Evolutionary conservation across 371 early-diverging fungal genomes (phyloP), one percentile per base, ranked within the genome.

Genomic region (Nematocida parisii): DNA sequence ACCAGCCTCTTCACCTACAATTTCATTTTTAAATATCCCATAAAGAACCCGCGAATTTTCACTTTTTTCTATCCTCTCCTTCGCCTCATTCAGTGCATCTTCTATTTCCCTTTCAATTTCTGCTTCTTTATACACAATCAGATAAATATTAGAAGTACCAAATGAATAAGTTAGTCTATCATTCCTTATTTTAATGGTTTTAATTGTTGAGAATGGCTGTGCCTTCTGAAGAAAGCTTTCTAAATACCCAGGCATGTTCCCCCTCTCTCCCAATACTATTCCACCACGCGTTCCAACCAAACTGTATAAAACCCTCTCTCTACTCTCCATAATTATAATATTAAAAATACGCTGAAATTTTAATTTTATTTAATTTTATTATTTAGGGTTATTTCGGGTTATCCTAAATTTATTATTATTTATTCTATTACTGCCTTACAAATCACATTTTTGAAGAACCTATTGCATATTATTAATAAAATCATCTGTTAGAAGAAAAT

Each of bases 251-350:
- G 80, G 80, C 42, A 9, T 42, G 7, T 5, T 18, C 27, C 80
- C 80, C 13, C 15, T 13, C 64, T 77, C 80, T 22, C 44, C 56
- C 45, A 73, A 20, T 4, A 77, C 71, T 13, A 77, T 33, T 4
- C 80, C 80, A 44, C 80, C 80, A 46, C 68, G 46, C 4, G 61
- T 67, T 3, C 81, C 81, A 20, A 77, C 57, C 13, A 70, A 33
- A 27, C 71, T 47, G 62, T 70, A 77, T 13, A 67, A n/a, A 13
- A 64, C 44, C 11, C 22, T 64, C 13, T 45, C 45, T 64, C 42
- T 2, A 50, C n/a, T 27, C 50, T 46, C 24, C 68, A 67, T 67
- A 27, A 27, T 50, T n/a, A 67, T 9, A 67, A 24, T 47, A 50
- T 66, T 66, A 42, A 42, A 33, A 18, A 22, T 33, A 33, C 33